Evolutionary conservation across 148 eudicot genomes (phyloP).

Genomic region (Salicornia ramosissima): DNA sequence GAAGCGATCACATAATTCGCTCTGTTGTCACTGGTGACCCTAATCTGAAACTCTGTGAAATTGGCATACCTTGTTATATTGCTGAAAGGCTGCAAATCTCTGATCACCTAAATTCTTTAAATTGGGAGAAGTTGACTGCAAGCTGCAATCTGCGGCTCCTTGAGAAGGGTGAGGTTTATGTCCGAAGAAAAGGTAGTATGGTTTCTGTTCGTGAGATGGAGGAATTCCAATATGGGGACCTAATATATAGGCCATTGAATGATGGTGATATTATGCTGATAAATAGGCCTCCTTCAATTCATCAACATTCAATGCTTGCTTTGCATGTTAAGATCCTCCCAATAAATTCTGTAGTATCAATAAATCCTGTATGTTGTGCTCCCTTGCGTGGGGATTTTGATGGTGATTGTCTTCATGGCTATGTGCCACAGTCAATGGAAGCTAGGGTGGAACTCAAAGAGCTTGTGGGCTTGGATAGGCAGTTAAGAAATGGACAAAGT

Average conservation of each 20-base stretch:
- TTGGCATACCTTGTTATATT: slow-evolving; percentile 67
- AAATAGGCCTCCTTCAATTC: slow-evolving; percentile 94
- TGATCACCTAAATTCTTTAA: slow-evolving; percentile 60
- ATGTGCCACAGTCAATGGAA: slow-evolving; percentile 75
- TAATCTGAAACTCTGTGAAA: slow-evolving; percentile 56
- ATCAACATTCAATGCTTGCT: slow-evolving; percentile 80
- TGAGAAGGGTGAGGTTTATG: slow-evolving; percentile 48
- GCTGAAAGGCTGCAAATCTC: slow-evolving; percentile 69
- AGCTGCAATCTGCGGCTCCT: slow-evolving; percentile 51
- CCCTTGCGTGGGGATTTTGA: slow-evolving; percentile 94
- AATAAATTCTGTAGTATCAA: slow-evolving; percentile 57
- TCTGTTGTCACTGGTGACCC: slow-evolving; percentile 93
- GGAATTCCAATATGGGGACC: slow-evolving; percentile 60
- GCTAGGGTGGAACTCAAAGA: slow-evolving; percentile 75
- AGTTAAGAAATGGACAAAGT: slow-evolving; percentile 66
- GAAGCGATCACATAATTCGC: slow-evolving; percentile 75
- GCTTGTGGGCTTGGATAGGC: slow-evolving; percentile 70
- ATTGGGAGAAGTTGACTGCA: slow-evolving; percentile 52
- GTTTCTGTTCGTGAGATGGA: slow-evolving; percentile 44
- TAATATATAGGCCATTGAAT: slow-evolving; percentile 50
- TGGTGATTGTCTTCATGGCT: slow-evolving; percentile 93
- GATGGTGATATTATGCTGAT: slow-evolving; percentile 84
- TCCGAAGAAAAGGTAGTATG: slow-evolving; percentile 56
- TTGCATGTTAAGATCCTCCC: slow-evolving; percentile 70
- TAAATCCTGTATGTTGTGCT: slow-evolving; percentile 79